A percentile compares a stretch with the other conserved stretches of the same genome.
Evolutionary conservation across 2,329 filamentous ascomycete species (phyloP).

Genomic region (Fusarium veterinarium): DNA sequence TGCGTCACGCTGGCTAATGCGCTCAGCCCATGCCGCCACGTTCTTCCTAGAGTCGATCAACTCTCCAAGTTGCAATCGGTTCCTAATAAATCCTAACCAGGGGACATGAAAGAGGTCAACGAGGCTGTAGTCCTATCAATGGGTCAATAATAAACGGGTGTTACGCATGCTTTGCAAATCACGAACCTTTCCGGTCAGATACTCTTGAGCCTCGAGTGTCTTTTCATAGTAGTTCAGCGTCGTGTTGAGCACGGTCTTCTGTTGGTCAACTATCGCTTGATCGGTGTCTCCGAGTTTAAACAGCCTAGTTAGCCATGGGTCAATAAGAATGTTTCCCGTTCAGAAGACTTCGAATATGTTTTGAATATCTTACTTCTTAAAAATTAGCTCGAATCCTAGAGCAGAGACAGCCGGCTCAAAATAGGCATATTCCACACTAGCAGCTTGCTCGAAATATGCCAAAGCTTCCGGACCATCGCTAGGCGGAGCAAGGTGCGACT

Average conservation of each 20-base stretch:
- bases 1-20: neutral
- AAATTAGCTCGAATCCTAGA: neutral
- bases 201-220: neutral
- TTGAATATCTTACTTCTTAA: neutral
- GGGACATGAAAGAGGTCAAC: neutral
- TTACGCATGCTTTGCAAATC: rapidly evolving
- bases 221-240: neutral
- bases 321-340: too few species aligned
- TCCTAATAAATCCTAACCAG: neutral
- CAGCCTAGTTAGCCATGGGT: neutral
- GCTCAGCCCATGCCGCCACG: neutral
- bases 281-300: neutral
- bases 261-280: neutral
- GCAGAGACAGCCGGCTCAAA: neutral
- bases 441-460: neutral
- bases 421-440: neutral
- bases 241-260: neutral
- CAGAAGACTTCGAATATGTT: too few species aligned
- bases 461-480: neutral
- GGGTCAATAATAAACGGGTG: rapidly evolving
- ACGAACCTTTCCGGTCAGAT: neutral
- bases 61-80: neutral
- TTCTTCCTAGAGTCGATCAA: neutral
- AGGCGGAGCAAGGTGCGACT: neutral
- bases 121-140: neutral